Base-by-base conservation (phyloP, 2,329 filamentous ascomycete species). In the Diaporthe ampelina region DNA sequence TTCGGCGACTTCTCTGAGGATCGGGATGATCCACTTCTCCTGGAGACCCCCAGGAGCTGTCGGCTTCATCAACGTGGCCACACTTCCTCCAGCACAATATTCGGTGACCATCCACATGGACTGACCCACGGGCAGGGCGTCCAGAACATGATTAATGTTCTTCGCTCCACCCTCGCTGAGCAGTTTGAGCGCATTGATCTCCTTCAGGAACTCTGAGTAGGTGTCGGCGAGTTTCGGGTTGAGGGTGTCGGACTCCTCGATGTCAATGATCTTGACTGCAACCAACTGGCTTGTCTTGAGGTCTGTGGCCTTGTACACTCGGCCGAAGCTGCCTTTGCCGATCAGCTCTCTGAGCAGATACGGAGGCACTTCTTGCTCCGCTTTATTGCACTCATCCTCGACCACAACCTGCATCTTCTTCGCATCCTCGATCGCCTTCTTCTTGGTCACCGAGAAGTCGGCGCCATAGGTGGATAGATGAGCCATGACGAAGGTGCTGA, bases 101-200 rank as follows among this genome's bases (percentile, higher is more conserved):
- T 97, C 94, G 74, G 93, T 95, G 73, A 97, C 91, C 86, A 97
- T 94, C 94, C 94, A 97, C 85, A 97, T 92, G 75, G 94, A 91
- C 78, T 93, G 92, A 56, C 93, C 93, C 50, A 96, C 91, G 11
- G 93, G 91, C 26, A 95, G 88, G 6, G 94, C 94, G 77, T 95
- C 94, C 78, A 95, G 92, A 69, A 96, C 93, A 78, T 92, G 89
- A 81, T 96, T 97, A 84, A 97, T 92, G 80, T 96, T 96, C 77
- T 90, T 89, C 24, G 94, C 94, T 63, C 91, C 92, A 77, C 89
- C 93, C 77, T 94, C 92, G 79, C 92, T 92, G 69, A 97, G 87
- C 74, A 94, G 86, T 79, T 94, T 91, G 67, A 97, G 85, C 32
- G 94, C 89, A 76, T 88, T 90, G 79, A 93, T 89, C 82, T 93